Base-by-base conservation (phyloP, 2,329 filamentous ascomycete species). In the Fusarium sp. region DNA sequence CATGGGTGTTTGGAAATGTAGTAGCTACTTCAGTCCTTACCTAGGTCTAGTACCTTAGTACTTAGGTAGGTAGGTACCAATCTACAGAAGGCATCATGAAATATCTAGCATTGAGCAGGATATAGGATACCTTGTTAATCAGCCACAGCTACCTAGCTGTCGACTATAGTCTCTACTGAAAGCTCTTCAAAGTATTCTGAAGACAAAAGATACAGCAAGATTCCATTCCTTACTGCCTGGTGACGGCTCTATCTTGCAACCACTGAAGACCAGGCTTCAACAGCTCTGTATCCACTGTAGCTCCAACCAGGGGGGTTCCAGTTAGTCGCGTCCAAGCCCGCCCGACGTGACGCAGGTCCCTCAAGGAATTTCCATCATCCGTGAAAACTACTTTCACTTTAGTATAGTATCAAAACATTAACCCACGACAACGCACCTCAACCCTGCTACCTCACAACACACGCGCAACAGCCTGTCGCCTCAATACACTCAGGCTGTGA, bases 271-370 rank as follows among this genome's bases (percentile, higher is more conserved):
- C 10, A 35, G 37, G 47, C 48, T 62, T 14, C 32, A 30, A 48
- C 50, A 33, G 37, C 35, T 39, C 40, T 49, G 58, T 55, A 67
- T 44, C 64, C 65, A 64, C 61, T 64, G 60, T 59, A 65, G 66
- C 66, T 63, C 60, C 61, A 67, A 67, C 54, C 55, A 62, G 49
- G 63, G 58, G 57, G 28, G 28, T 10, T 30, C 28, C 51, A 32
- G 26, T 15, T 30, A 41, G 35, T 71, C 78, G 78, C 79, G 78
- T 79, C 72, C 68, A 64, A 28, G 28, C 39, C 26, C 32, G 28
- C 39, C 26, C 32, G 78, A 79, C 78, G 78, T 80, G 79, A 78
- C 76, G 75, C 73, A 71, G 71, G 65, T 70, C 62, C 60, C 63
- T 61, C 50, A 67, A 70, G 68, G 71, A 71, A 73, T 74, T 75